phyloP scores from a whole-genome alignment of 768 basidiomycete genomes.

The Xerocomus spinulosus region DNA sequence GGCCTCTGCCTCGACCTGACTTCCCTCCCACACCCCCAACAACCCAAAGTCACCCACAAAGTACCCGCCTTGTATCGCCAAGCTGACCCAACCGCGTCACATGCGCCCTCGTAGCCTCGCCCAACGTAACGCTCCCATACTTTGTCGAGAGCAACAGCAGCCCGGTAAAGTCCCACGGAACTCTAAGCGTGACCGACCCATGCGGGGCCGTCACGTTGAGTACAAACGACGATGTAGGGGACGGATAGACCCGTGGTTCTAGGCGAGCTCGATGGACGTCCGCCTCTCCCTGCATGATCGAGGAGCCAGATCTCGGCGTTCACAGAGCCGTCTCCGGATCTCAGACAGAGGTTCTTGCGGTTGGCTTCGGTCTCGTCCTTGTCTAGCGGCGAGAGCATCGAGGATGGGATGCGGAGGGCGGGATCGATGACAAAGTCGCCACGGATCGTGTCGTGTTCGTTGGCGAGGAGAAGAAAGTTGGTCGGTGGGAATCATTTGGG shows the following conservation, averaged over 20 bases:
- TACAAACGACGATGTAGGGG: conserved; percentile 11
- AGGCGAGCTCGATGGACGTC: conserved; percentile 19
- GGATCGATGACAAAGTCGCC: conserved; percentile 44
- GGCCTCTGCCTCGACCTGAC: conserved; percentile 14
- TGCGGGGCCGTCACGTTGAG: conserved; percentile 9
- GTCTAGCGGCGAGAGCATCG: conserved; percentile 37
- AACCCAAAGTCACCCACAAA: conserved; percentile 23
- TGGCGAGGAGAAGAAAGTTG: conserved; percentile 19
- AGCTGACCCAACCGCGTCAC: conserved; percentile 23
- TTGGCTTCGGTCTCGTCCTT: conserved; percentile 34
- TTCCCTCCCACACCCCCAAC: conserved; percentile 23
- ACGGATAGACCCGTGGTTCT: conserved; percentile 13
- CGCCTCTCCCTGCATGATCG: conserved; percentile 9
- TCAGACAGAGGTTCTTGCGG: conserved; percentile 37
- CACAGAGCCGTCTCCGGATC: conserved; percentile 33
- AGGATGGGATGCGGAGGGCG: conserved; percentile 34
- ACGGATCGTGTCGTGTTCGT: conserved; percentile 3
- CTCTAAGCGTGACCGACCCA: conserved; percentile 10
- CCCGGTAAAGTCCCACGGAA: conserved; percentile 24
- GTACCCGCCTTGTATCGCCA: conserved; percentile 10
- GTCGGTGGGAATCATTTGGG: conserved; percentile 21
- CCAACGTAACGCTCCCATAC: conserved; percentile 14
- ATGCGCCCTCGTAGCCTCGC: conserved; percentile 9
- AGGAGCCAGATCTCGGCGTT: conserved; percentile 39
- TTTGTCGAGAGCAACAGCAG: conserved; percentile 14